Base-by-base conservation (phyloP, 495 filamentous ascomycete genomes). In the Melanomma pulvis-pyrius region DNA sequence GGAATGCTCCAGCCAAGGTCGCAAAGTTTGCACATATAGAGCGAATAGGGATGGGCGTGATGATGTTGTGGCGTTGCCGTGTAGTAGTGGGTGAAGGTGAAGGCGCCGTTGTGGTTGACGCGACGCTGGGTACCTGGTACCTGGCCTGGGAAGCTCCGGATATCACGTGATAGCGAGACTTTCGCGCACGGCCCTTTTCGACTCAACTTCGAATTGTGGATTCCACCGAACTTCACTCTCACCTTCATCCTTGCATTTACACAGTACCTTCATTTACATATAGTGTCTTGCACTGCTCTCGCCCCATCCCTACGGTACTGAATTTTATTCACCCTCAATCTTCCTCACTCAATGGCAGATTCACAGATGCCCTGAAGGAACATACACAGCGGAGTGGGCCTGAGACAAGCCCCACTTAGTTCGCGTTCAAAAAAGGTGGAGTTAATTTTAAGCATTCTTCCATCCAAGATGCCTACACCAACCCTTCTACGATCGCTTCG, bases 151-250 rank as follows among this genome's bases (percentile, higher is more conserved):
- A n/a, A 55, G 51, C 29, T 55, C 19, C 15, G 9, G 25, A 21
- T 9, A 21, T 44, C 54, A 58, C 54, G 54, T 58, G 54, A 58
- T 30, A 41, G 26, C 32, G 34, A 58, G 34, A 41, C 1, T 44
- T 22, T 6, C 4, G 54, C 7, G 34, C 54, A 58, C 54, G 54
- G 34, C 9, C 54, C 34, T 24, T 19, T 26, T 50, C 2, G 48
- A 12, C 46, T 11, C 7, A 41, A 41, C 44, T 6, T 17, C 15
- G 15, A 47, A 22, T 22, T 4, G 44, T 47, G 4, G 15, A 22
- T 47, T 47, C 15, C 34, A 41, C 34, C 15, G 21, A 17, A n/a
- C 44, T 47, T 47, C 15, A 47, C 44, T n/a, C 15, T 47, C 44
- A 47, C 44, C 44, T 6, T 47, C 44, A 47, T 22, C 4, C 7